phyloP scores from a whole-genome alignment of 306 rosid genomes.

The Rubus idaeus region DNA sequence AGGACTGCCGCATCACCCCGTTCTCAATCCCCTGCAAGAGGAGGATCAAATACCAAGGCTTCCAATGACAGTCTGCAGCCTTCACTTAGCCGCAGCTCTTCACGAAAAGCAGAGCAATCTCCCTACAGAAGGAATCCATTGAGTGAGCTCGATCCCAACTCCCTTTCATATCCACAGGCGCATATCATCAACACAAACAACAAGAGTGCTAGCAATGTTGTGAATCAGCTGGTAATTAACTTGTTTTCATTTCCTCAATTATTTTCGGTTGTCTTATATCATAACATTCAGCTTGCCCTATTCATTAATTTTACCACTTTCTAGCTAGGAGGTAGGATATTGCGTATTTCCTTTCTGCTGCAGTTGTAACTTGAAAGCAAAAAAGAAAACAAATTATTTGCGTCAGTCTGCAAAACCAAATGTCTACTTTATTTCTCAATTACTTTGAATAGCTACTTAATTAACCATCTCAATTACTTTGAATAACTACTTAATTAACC shows the following conservation, averaged over 20 bases:
- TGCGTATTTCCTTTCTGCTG: neutral
- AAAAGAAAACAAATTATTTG: neutral
- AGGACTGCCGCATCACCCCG: constrained; percentile 73
- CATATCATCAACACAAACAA: constrained; percentile 34
- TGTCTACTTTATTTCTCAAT: neutral
- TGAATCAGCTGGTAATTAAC: constrained; percentile 48
- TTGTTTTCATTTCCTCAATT: neutral
- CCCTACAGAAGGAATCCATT: constrained; percentile 87
- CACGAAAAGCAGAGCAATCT: constrained; percentile 84
- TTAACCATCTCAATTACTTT: neutral
- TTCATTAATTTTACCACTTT: neutral
- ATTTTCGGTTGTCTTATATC: neutral
- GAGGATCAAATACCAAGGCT: constrained; percentile 30
- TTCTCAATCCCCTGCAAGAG: constrained; percentile 69
- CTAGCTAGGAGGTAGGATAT: neutral
- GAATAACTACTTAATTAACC: constrained; percentile 1
- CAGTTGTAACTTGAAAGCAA: no score
- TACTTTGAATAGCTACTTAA: neutral
- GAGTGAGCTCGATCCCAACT: constrained; percentile 73
- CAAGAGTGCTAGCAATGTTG: constrained; percentile 17
- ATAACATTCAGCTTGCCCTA: neutral
- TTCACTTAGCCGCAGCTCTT: constrained; percentile 76
- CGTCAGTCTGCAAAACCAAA: neutral
- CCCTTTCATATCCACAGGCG: constrained; percentile 49
- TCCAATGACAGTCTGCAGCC: constrained; percentile 49